phyloP scores from a whole-genome alignment of 352 stramenopile genomes.

The Pythium graminicola region DNA sequence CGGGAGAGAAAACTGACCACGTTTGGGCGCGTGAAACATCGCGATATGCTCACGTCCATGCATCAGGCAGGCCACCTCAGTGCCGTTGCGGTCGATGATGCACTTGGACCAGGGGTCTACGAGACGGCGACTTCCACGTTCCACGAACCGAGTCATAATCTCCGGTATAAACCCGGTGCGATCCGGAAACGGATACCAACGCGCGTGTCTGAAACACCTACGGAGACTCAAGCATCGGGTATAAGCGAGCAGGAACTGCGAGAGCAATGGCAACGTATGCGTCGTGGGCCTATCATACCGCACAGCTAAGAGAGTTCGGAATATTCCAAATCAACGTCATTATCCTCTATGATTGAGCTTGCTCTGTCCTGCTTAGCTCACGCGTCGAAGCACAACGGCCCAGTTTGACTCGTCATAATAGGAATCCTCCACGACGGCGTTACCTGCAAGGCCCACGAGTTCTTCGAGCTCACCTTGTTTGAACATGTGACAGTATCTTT shows the following conservation, averaged over 20 bases:
- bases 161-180: constrained; percentile 26
- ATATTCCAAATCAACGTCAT: neutral
- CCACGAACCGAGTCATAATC: constrained; percentile 30
- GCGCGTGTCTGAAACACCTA: too few relatives aligned
- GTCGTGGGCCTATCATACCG: constrained; percentile 1
- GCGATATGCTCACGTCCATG: constrained; percentile 50
- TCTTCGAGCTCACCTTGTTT: constrained; percentile 76
- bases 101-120: constrained; percentile 32
- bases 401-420: constrained; percentile 88
- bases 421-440: constrained; percentile 55
- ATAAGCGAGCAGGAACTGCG: neutral
- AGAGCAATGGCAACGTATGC: constrained; percentile 4
- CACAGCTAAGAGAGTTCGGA: too few relatives aligned
- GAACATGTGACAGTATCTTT: constrained; percentile 88
- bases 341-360: neutral
- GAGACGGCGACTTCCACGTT: constrained; percentile 24
- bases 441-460: constrained; percentile 49
- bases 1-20: constrained; percentile 1
- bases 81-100: constrained; percentile 15
- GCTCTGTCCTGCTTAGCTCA: constrained; percentile 24
- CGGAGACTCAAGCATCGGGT: neutral
- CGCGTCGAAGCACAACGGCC: constrained; percentile 66
- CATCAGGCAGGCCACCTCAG: constrained; percentile 36
- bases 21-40: constrained; percentile 21
- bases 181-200: neutral